Conservation (phyloP, 306 rosid genomes). For the Trifolium fragiferum region DNA sequence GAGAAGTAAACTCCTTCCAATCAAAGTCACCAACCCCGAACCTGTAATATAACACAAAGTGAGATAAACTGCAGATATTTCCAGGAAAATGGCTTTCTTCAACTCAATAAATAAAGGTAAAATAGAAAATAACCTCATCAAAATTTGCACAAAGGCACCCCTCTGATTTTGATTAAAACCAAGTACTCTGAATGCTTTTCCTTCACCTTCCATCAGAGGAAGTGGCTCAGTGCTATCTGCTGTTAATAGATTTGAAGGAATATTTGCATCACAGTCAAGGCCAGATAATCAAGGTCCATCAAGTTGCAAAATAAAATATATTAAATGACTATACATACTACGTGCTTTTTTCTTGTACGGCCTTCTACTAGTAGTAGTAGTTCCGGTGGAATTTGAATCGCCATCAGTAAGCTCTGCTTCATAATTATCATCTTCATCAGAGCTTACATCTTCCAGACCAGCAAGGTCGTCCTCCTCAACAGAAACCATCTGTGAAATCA, state of each 20-base stretch:
- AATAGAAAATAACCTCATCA: conserved; percentile 78
- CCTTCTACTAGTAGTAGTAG: conserved; percentile 59
- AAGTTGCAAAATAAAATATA: conserved; percentile 15
- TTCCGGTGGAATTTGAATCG: conserved; percentile 76
- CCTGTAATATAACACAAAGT: conserved; percentile 59
- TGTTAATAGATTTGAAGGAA: conserved; percentile 44
- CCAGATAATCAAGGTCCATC: conserved; percentile 25
- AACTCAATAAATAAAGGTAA: conserved; percentile 34
- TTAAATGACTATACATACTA: conserved; percentile 51
- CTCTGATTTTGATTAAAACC: conserved; percentile 98
- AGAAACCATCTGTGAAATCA: conserved; percentile 77
- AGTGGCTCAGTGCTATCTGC: conserved; percentile 83
- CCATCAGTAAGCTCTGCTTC: conserved; percentile 92
- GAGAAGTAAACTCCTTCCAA: conserved; percentile 87
- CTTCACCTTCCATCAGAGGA: conserved; percentile 99
- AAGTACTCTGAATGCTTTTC: conserved; percentile 90
- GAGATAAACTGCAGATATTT: conserved; percentile 44
- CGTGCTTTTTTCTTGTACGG: conserved; percentile 76
- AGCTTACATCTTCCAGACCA: conserved; percentile 94
- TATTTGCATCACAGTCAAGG: conserved; percentile 29
- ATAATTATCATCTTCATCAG: conserved; percentile 98
- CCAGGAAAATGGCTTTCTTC: conserved; percentile 36
- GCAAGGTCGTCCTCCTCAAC: conserved; percentile 99
- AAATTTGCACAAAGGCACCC: conserved; percentile 89
- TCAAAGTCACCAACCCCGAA: conserved; percentile 92